Evolutionary conservation across 208 protist genomes (phyloP), one percentile per base, ranked within the genome.

Genomic region (Acanthamoeba quina): DNA sequence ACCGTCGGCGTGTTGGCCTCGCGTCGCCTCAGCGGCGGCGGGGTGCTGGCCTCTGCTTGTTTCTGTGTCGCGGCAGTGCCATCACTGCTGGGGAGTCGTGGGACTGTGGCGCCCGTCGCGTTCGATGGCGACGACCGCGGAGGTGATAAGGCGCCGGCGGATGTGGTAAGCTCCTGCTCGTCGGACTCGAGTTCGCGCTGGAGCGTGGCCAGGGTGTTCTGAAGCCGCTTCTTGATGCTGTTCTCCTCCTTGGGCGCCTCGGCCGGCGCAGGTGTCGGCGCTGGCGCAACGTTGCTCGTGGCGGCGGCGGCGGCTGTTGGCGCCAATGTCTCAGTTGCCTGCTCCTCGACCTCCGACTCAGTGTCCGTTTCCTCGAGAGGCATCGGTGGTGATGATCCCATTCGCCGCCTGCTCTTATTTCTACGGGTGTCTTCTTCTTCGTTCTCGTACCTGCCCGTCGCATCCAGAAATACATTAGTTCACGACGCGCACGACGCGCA

Each of bases 171-270:
- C 74, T 83, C 74, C 26, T n/a, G 74, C 47, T 83, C 74, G 47
- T 83, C 74, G 10, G 74, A 58, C 41, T 83, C 74, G 74, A 83
- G 74, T 26, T 83, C 74, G 26, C 74, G 74, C 74, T 83, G 74
- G 26, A 83, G 74, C 5, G 44, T 83, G 74, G 74, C 74, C n/a
- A 83, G 41, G 5, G 74, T 83, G 74, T 26, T 83, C 74, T 83
- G 74, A 1, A 83, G 74, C 21, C 74, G 37, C n/a, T 31, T 19
- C 74, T 83, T 83, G 74, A 83, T 83, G 44, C 44, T 58, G 47
- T 83, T 83, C 74, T 83, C 74, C 47, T 83, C 74, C 74, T 83
- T 83, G 13, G 74, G 41, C 44, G 37, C 37, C 37, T 41, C 37
- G 37, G 37, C 37, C 37, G 37, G 37, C 37, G 37, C 3, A 41